These are phyloP conservation scores for Pseudomicrostroma phylloplanum DNA, from an alignment of 1,284 basidiomycete genomes.

Conservation along the genomic window DNA sequence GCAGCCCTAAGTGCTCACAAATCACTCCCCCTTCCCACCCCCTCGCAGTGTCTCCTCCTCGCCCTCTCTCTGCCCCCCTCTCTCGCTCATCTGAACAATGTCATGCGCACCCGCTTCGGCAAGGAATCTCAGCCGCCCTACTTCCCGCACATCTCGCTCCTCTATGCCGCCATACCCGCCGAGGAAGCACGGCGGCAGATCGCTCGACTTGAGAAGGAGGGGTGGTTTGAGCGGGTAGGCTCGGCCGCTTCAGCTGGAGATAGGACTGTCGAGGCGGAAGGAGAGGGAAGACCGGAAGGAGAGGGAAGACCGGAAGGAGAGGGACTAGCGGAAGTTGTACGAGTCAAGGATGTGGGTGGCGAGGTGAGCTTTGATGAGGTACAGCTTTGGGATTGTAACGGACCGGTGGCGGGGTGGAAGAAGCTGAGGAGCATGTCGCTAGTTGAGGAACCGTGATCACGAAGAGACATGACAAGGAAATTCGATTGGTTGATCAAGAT, in stretches of 20 bases:
- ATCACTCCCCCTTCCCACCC: too few species aligned
- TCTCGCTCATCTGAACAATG: conserved; percentile 13
- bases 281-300: background rate
- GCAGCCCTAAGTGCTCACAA: background rate
- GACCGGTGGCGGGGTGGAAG: conserved; percentile 16
- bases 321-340: background rate
- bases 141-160: conserved; percentile 26
- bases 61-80: background rate
- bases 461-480: too few species aligned
- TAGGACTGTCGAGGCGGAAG: conserved; percentile 3
- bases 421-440: conserved; percentile 10
- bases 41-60: conserved; percentile 14
- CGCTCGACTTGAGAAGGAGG: conserved; percentile 8
- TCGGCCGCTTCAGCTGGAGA: background rate
- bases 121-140: conserved; percentile 16
- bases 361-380: conserved; percentile 9
- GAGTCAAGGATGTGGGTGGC: background rate
- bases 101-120: conserved; percentile 6
- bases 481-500: too few species aligned
- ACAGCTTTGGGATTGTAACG: conserved; percentile 21
- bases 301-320: background rate
- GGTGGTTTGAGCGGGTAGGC: background rate
- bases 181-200: conserved; percentile 17
- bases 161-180: conserved; percentile 17
- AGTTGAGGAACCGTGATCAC: background rate